Base-by-base conservation (phyloP, 116 monocot species). In the Cymodocea nodosa region DNA sequence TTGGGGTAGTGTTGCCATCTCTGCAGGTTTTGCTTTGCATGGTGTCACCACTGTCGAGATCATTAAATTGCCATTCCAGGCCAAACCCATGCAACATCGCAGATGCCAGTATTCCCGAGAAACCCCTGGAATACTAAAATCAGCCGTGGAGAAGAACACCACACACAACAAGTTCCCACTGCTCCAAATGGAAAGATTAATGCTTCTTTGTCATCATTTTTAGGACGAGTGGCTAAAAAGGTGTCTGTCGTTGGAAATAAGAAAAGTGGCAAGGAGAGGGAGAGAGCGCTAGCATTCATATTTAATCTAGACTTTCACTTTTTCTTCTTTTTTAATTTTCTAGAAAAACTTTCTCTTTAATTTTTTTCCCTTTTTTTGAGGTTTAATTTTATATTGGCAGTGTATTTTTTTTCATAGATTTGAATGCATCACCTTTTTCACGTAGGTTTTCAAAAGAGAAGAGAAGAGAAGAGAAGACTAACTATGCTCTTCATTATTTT, bases 131-230 rank as follows among this genome's bases (percentile, higher is more conserved):
- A 66, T 66, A 14, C 34, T 66, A 50, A 53, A 17, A n/a, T 9
- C 23, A 24, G n/a, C 58, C 5, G 39, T 10, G 25, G 17, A n/a
- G 61, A 37, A 61, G 25, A 25, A 58, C 58, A 23, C 22, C 22
- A 24, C 10, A 24, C 9, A 58, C 20, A 58, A 13, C 64, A 64
- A 64, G 50, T 40, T 64, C 64, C 40, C 64, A 48, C 64, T 48
- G 49, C 66, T 67, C 8, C 52, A 53, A 53, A 67, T 67, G 52
- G 66, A 67, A 66, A 55, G 68, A n/a, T n/a, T n/a, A 35, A 20
- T 23, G 2, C 14, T 49, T 37, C 23, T 49, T 23, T 66, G 23
- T 11, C 48, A 8, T 64, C 48, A 5, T 48, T 18, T 48, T 64
- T 40, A 15, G 13, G 49, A 64, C 48, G 64, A 64, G 18, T 20